A percentile compares a stretch with the other conserved stretches of the same genome.
phyloP scores from a whole-genome alignment of 768 basidiomycete species.

The Bullera alba region DNA sequence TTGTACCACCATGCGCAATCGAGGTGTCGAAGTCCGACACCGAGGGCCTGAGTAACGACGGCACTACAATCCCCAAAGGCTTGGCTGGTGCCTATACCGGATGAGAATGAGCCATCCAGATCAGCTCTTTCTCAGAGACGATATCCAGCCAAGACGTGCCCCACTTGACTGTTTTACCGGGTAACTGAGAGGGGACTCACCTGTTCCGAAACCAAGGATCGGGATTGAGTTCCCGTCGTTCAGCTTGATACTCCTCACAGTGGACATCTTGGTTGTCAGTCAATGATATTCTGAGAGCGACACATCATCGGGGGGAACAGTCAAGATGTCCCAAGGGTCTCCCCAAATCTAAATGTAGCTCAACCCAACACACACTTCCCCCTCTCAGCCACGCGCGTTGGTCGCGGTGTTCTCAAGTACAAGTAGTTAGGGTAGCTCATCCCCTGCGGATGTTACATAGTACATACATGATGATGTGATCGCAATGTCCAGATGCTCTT shows the following conservation, averaged over 20 bases:
- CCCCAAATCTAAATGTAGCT: too few species aligned
- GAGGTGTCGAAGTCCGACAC: constrained; percentile 20
- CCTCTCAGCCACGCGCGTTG: too few species aligned
- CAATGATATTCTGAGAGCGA: background rate
- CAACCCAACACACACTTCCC: too few species aligned
- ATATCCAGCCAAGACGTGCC: too few species aligned
- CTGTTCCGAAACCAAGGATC: background rate
- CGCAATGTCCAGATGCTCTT: too few species aligned
- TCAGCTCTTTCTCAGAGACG: background rate
- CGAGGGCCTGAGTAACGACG: constrained; percentile 16
- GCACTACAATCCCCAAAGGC: constrained; percentile 12
- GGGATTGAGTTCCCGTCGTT: background rate
- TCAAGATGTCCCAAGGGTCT: background rate
- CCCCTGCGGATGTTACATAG: too few species aligned
- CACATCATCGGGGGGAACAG: background rate
- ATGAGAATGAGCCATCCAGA: background rate
- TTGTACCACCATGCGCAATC: constrained; percentile 27
- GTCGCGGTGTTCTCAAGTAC: too few species aligned
- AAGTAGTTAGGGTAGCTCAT: too few species aligned
- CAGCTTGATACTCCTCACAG: background rate
- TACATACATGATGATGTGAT: too few species aligned
- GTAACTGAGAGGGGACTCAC: background rate
- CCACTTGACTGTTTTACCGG: background rate
- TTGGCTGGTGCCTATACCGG: constrained; percentile 19
- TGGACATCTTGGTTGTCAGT: background rate